Conservation (phyloP, 148 eudicot genomes). For the Nepenthes mirabilis region DNA sequence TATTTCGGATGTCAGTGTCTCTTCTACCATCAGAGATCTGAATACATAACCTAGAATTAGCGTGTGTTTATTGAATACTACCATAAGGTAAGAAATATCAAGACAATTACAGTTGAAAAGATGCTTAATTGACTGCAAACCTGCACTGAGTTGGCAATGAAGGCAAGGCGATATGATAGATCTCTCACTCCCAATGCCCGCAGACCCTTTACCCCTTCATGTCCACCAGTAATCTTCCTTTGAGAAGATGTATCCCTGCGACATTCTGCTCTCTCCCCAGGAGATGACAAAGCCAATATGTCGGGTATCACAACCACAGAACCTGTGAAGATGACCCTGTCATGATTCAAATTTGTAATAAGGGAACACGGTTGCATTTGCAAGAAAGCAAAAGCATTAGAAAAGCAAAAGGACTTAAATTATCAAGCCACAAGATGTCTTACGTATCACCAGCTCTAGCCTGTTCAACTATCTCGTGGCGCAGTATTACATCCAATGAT, state of each 20-base stretch:
- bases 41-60: background rate
- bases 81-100: background rate
- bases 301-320: constrained; percentile 93
- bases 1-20: constrained; percentile 71
- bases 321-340: constrained; percentile 88
- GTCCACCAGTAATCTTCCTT: constrained; percentile 40
- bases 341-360: background rate
- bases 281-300: constrained; percentile 79
- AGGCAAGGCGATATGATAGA: constrained; percentile 78
- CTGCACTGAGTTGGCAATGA: constrained; percentile 98
- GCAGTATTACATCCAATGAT: constrained; percentile 83
- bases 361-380: background rate
- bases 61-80: background rate
- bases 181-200: constrained; percentile 95
- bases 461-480: constrained; percentile 96
- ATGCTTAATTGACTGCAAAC: constrained; percentile 16
- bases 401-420: constrained; percentile 2
- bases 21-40: constrained; percentile 83
- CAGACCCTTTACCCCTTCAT: constrained; percentile 92
- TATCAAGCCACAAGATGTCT: constrained; percentile 8
- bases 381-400: background rate
- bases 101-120: background rate
- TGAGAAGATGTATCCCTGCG: constrained; percentile 68
- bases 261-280: constrained; percentile 93
- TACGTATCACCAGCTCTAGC: constrained; percentile 99